phyloP scores from a whole-genome alignment of 1,284 basidiomycete species.

The Sporisorium exsertum region DNA sequence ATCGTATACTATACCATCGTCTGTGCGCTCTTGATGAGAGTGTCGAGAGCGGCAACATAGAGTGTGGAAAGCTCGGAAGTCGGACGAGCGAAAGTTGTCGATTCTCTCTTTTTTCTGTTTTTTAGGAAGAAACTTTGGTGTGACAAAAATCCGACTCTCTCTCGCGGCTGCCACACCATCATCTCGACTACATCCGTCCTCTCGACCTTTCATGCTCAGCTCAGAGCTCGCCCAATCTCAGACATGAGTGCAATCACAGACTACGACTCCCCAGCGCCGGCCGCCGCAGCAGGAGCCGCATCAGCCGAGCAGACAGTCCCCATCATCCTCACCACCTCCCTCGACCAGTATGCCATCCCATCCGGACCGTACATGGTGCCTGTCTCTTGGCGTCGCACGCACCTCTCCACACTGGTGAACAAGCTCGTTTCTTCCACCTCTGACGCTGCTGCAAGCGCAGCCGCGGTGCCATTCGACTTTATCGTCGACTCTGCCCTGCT shows the following conservation, averaged over 20 bases:
- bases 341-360: conserved; percentile 79
- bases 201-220: background rate
- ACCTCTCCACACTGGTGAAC: conserved; percentile 97
- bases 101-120: conserved; percentile 3
- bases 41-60: conserved; percentile 4
- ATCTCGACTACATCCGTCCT: background rate
- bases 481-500: conserved; percentile 82
- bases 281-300: background rate
- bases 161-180: conserved; percentile 2
- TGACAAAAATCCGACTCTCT: conserved; percentile 7
- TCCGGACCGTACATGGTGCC: conserved; percentile 95
- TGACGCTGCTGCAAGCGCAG: conserved; percentile 10
- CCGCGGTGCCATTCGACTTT: conserved; percentile 92
- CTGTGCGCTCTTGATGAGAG: background rate
- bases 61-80: conserved; percentile 16
- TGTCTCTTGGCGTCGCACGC: conserved; percentile 87
- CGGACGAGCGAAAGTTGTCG: conserved; percentile 14
- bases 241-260: conserved; percentile 30
- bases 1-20: background rate
- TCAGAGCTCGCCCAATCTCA: background rate
- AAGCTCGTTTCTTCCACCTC: conserved; percentile 78
- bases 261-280: conserved; percentile 15
- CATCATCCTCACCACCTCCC: conserved; percentile 52
- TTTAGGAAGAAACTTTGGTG: conserved; percentile 30
- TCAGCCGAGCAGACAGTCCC: conserved; percentile 44